phyloP scores from a whole-genome alignment of 768 basidiomycete genomes.

The Mycena latifolia region DNA sequence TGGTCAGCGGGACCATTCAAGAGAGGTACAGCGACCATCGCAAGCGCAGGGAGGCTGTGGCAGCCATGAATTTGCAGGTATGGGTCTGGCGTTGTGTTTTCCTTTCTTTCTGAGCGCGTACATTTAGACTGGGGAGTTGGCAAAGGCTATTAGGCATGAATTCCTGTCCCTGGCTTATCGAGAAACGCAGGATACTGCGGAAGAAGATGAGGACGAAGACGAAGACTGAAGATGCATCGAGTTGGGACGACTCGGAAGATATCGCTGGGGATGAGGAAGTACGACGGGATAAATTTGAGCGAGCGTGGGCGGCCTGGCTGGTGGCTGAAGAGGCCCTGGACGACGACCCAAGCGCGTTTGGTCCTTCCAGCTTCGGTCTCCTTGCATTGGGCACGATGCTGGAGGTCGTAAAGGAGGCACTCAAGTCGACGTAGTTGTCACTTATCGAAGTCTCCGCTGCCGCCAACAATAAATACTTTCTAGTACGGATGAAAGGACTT shows the following conservation, averaged over 20 bases:
- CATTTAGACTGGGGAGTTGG: constrained; percentile 53
- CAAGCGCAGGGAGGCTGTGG: constrained; percentile 52
- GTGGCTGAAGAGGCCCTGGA: constrained; percentile 48
- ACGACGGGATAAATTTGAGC: constrained; percentile 47
- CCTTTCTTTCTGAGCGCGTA: neutral
- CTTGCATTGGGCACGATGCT: constrained; percentile 58
- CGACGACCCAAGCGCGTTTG: constrained; percentile 47
- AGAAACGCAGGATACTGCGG: constrained; percentile 25
- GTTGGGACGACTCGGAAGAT: constrained; percentile 42
- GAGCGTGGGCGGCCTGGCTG: constrained; percentile 60
- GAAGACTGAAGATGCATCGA: constrained; percentile 39
- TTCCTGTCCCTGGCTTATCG: constrained; percentile 33
- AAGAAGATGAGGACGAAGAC: constrained; percentile 39
- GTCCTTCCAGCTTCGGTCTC: constrained; percentile 59
- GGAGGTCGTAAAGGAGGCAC: constrained; percentile 50
- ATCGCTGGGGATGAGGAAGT: constrained; percentile 41
- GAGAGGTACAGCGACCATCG: constrained; percentile 57
- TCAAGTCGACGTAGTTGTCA: neutral
- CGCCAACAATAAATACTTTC: too few species aligned
- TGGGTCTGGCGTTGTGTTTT: constrained; percentile 33
- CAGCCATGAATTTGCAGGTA: constrained; percentile 60
- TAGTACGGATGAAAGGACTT: too few species aligned
- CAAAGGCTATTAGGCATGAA: constrained; percentile 50
- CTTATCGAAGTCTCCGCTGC: too few species aligned
- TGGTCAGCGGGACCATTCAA: constrained; percentile 60